Percentiles rank a stretch among this genome's conserved stretches.
Evolutionary conservation across 176 grass and related monocot genomes (phyloP).

Genomic region (Pharus latifolius): DNA sequence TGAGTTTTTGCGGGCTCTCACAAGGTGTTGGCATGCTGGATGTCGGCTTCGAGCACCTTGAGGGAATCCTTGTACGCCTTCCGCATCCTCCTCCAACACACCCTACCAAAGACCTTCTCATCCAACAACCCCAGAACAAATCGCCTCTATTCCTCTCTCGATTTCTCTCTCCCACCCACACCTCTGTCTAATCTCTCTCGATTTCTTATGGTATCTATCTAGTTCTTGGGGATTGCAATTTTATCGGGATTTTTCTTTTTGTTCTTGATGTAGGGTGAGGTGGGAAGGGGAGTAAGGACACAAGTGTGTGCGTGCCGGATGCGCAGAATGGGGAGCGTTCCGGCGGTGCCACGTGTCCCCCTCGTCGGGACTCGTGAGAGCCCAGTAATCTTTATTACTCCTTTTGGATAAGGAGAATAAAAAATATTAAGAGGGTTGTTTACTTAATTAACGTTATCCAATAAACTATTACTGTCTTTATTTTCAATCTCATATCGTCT

Average conservation of each 20-base stretch:
- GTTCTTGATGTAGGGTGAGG: background rate
- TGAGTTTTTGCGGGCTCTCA: constrained; percentile 30
- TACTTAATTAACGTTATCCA: no score
- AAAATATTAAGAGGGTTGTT: no score
- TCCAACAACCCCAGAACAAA: constrained; percentile 8
- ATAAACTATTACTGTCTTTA: no score
- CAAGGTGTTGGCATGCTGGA: constrained; percentile 85
- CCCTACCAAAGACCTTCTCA: constrained; percentile 22
- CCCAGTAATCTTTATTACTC: no score
- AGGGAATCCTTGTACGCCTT: constrained; percentile 89
- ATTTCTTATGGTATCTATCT: background rate
- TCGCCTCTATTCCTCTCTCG: background rate
- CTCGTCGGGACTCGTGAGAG: constrained; percentile 13
- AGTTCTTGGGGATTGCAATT: background rate
- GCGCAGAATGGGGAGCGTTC: background rate
- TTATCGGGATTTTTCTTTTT: background rate
- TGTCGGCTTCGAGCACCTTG: constrained; percentile 95
- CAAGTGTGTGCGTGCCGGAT: constrained; percentile 13
- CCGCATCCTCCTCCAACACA: constrained; percentile 34
- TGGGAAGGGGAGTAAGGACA: no score
- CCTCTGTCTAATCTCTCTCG: background rate
- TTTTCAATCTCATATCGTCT: no score
- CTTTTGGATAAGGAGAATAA: no score
- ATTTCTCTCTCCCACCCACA: background rate
- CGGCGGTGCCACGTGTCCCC: constrained; percentile 29